Evolutionary conservation across 169 alveolate species (phyloP).

Genomic region (Eimeria brunetti): DNA sequence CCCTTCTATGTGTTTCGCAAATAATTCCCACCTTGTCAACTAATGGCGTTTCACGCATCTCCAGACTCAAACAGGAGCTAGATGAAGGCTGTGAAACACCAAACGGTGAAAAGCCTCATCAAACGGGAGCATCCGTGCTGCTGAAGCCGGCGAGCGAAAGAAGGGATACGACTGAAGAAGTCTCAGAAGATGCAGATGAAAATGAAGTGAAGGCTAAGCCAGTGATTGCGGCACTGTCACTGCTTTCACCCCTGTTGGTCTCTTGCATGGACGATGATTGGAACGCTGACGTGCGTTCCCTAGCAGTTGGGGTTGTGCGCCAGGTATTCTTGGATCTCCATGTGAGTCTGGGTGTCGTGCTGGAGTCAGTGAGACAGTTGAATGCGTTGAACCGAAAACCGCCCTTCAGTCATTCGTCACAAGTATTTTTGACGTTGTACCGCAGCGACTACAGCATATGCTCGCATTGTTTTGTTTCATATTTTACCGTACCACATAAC

Average conservation of each 20-base stretch:
- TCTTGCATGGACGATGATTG: slow-evolving; percentile 69
- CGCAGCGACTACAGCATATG: not conserved
- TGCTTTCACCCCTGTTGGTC: slow-evolving; percentile 38
- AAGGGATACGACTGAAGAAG: not conserved
- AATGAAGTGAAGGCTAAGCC: not conserved
- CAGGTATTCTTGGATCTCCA: slow-evolving; percentile 63
- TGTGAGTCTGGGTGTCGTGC: not conserved
- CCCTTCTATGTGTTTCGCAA: slow-evolving; percentile 65
- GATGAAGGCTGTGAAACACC: not conserved
- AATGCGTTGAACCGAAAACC: not conserved
- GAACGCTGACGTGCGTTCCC: slow-evolving; percentile 61
- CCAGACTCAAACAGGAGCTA: not conserved
- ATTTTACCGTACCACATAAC: not conserved
- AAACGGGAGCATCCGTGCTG: not conserved
- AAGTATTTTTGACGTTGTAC: not conserved
- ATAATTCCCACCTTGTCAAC: slow-evolving; percentile 47
- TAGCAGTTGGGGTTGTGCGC: slow-evolving; percentile 62
- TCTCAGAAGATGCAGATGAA: not conserved
- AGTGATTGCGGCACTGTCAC: not conserved
- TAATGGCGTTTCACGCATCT: not conserved
- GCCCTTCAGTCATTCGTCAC: no score
- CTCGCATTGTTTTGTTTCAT: not conserved
- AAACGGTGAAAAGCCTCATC: not conserved
- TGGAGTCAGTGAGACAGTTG: not conserved
- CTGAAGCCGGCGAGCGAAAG: not conserved